Base-by-base conservation (phyloP, 2,329 filamentous ascomycete species). In the Paecilomyces variotii region DNA sequence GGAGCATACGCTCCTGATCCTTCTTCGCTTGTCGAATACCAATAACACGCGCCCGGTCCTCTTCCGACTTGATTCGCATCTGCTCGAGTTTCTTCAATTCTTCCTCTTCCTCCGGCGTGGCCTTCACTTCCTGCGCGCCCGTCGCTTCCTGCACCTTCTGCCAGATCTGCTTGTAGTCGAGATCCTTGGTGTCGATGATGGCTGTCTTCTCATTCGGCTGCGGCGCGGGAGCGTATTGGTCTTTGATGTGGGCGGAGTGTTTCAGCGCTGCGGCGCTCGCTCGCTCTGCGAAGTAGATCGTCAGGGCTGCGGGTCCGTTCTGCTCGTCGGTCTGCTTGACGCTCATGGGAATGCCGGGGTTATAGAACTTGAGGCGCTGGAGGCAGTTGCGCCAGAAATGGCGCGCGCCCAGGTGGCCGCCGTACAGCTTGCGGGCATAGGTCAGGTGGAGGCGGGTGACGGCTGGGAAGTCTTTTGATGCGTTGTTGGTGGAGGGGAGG, bases 331-430 rank as follows among this genome's bases (percentile, higher is more conserved):
- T 86, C 60, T 89, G 88, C 73, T 88, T 87, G 67, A 96, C 84
- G 60, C 89, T 86, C 83, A 97, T 95, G 51, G 88, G 85, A 53
- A 97, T 75, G 11, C 85, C 78, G 0, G 94, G 94, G 74, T 99
- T 99, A 81, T 96, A 88, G 79, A 87, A 99, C 81, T 99, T 97
- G 65, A 99, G 81, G 59, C 90, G 85, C 25, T 90, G 90, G 54
- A 97, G 86, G 71, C 86, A 88, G 61, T 87, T 80, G 63, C 84
- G 85, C 90, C 91, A 96, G 82, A 99, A 97, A 78, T 90, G 90
- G 69, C 92, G 96, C 64, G 72, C 70, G 53, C 73, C 74, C 60
- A 67, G 67, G 62, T 72, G 70, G 57, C 71, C 69, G 63, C 70
- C 68, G 62, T 78, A 73, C 61, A 74, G 74, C 61, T 75, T 77